Evolutionary conservation across 2,329 filamentous ascomycete genomes (phyloP), one percentile per base, ranked within the genome.

Genomic region (Clonostachys solani): DNA sequence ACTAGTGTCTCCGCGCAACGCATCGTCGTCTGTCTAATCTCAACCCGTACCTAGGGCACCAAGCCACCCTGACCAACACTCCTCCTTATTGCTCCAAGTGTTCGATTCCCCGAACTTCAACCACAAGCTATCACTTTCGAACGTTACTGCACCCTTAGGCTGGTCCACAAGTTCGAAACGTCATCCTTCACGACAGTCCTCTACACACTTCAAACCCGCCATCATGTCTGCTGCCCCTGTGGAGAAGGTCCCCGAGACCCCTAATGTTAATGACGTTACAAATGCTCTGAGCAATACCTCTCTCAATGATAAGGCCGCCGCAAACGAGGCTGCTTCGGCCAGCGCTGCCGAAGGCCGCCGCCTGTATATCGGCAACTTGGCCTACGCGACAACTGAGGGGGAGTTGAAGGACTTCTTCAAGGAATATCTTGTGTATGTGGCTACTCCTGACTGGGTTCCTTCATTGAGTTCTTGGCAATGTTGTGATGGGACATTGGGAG

Each of bases 381-480:
- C 94, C 67, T 99, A 99, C 75, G 92, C 92, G 86, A 97, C 94
- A 86, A 96, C 91, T 73, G 94, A 97, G 89, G 94, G 89, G 87
- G 91, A 96, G 86, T 90, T 99, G 83, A 96, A 95, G 83, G 89
- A 94, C 64, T 99, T 99, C 84, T 99, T 99, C 87, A 92, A 94
- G 83, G 89, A 86, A 75, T 97, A 96, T 83, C 87, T 94, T 80
- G 90, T 99, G 94, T 99, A 83, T 83, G 92, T 89, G 36, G 15
- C 15, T 12, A 8, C 12, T 18, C 17, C 36, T 18, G 17, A 8
- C 36, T 4, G 17, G 36, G 15, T 38, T 18, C 12, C 12, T 38
- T n/a, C 36, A 12, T 15, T 12, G 15, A n/a, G 36, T 38, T n/a
- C 36, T 38, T n/a, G 15, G 36, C 36, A 18, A 18, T 5, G 15